A percentile compares a stretch with the other conserved stretches of the same genome.
Conservation (phyloP, 2,329 filamentous ascomycete genomes). For the Chaetomiaceae sp. region DNA sequence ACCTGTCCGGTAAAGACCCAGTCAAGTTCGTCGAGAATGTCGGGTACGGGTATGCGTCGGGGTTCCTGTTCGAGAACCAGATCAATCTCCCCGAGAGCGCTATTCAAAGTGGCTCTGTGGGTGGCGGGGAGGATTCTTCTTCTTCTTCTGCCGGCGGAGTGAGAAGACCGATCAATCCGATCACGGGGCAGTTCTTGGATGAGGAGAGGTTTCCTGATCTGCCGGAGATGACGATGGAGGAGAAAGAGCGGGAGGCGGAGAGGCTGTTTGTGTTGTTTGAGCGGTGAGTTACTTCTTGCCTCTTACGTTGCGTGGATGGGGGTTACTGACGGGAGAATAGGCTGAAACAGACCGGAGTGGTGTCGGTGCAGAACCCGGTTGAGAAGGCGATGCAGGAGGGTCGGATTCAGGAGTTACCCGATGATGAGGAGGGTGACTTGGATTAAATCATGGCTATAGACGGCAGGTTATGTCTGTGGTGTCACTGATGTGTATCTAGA, state of each 20-base stretch:
- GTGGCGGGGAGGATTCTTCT: constrained; percentile 17
- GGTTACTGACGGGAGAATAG: constrained; percentile 29
- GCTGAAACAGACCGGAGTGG: constrained; percentile 68
- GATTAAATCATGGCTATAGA: neutral
- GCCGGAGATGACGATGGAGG: constrained; percentile 80
- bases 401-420: constrained; percentile 63
- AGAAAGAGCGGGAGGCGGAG: constrained; percentile 90
- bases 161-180: constrained; percentile 65
- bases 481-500: no score
- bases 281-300: constrained; percentile 45
- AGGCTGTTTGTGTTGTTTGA: constrained; percentile 87
- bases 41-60: constrained; percentile 89
- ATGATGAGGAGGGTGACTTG: constrained; percentile 50
- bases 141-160: neutral
- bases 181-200: constrained; percentile 79
- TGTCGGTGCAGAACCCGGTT: constrained; percentile 76
- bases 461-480: no score
- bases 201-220: constrained; percentile 55
- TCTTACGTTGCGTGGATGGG: no score
- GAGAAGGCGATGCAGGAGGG: constrained; percentile 65
- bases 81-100: constrained; percentile 66
- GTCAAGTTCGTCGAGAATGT: constrained; percentile 82
- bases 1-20: constrained; percentile 77
- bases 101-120: no score
- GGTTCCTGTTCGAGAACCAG: constrained; percentile 81